Evolutionary conservation across 2,329 filamentous ascomycete genomes (phyloP).

Genomic region (Pestalotiopsis sp.): DNA sequence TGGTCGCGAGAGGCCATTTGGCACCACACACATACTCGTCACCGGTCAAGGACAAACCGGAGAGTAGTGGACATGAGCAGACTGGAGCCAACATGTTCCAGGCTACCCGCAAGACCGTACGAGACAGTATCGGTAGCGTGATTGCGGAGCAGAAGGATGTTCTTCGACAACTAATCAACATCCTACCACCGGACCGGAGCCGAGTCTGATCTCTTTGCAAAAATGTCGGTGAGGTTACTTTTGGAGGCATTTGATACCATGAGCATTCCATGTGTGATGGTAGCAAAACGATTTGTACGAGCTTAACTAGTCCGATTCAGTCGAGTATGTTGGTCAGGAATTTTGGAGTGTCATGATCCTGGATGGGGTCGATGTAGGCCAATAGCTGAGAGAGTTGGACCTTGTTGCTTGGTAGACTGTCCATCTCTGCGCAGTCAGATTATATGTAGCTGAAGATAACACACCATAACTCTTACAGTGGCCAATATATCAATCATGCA

Average conservation of each 20-base stretch:
- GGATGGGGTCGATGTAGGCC: not conserved
- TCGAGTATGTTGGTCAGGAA: not conserved
- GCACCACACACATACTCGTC: conserved; percentile 20
- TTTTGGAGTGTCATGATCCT: not conserved
- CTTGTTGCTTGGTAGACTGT: not conserved
- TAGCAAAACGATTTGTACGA: no score
- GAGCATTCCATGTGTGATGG: no score
- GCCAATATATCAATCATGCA: no score
- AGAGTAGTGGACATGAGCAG: conserved; percentile 26
- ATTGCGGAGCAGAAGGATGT: conserved; percentile 27
- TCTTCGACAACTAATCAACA: conserved; percentile 20
- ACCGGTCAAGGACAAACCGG: conserved; percentile 18
- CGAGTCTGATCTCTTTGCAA: not conserved
- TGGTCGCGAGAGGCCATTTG: conserved; percentile 27
- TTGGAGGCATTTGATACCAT: no score
- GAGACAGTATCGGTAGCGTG: conserved; percentile 29
- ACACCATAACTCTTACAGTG: not conserved
- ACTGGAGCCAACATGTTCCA: conserved; percentile 34
- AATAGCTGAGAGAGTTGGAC: not conserved
- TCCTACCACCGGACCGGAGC: conserved; percentile 13
- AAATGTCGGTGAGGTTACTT: not conserved
- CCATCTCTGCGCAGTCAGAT: not conserved
- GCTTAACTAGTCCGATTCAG: not conserved
- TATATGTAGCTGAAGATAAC: not conserved
- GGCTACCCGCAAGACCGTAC: conserved; percentile 23